These are phyloP conservation scores for Suhomyces choctaworum DNA, from an alignment of 1,139 yeast species.

Conservation along the genomic window DNA sequence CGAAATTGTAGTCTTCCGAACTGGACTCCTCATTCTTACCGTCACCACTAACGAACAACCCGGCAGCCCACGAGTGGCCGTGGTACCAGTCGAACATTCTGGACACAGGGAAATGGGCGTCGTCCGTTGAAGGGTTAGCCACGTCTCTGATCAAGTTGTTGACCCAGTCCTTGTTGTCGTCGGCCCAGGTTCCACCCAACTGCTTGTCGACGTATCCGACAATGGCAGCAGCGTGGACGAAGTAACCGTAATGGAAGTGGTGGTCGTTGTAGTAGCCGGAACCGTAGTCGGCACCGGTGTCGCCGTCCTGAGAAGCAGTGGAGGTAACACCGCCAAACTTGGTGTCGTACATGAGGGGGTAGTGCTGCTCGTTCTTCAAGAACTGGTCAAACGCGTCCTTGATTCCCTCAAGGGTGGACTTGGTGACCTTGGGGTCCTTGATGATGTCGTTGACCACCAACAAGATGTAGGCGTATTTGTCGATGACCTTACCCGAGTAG, in stretches of 20 bases:
- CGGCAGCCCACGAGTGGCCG: conserved; percentile 88
- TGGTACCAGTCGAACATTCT: conserved; percentile 78
- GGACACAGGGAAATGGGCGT: conserved; percentile 69
- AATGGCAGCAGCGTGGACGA: conserved; percentile 75
- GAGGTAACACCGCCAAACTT: conserved; percentile 69
- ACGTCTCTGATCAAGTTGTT: conserved; percentile 70
- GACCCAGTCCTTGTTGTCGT: conserved; percentile 64
- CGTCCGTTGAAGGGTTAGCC: conserved; percentile 67
- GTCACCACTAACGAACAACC: conserved; percentile 66
- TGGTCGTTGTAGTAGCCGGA: conserved; percentile 71
- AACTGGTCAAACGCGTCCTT: conserved; percentile 56
- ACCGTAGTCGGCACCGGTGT: conserved; percentile 49
- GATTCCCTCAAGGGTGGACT: conserved; percentile 47
- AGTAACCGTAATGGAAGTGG: conserved; percentile 81
- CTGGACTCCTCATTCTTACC: conserved; percentile 82
- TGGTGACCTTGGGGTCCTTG: conserved; percentile 51
- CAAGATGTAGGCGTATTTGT: conserved; percentile 71
- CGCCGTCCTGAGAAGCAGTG: conserved; percentile 53
- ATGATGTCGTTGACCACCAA: conserved; percentile 63
- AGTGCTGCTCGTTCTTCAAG: conserved; percentile 50
- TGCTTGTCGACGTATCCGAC: conserved; percentile 64
- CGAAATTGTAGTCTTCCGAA: conserved; percentile 78
- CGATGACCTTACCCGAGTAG: conserved; percentile 68
- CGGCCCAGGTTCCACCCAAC: conserved; percentile 65
- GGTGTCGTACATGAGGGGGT: conserved; percentile 70